These are phyloP conservation scores for Trametes meyenii DNA, from an alignment of 768 basidiomycete genomes.

Conservation along the genomic window DNA sequence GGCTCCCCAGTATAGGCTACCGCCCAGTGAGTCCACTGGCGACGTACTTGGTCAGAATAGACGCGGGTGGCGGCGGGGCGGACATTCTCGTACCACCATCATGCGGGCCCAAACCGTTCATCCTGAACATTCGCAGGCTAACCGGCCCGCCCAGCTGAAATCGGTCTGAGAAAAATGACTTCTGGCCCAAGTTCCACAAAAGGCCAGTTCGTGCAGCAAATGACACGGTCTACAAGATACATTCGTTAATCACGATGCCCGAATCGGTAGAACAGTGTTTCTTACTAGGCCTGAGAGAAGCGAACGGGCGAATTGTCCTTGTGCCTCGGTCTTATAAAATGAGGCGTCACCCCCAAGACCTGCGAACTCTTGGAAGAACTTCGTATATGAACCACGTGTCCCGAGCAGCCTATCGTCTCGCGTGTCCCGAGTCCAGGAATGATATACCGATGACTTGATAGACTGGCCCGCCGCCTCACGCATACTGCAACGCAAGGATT, in stretches of 20 bases:
- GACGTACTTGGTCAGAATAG: too few species aligned
- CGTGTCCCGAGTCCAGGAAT: constrained; percentile 75
- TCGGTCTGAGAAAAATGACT: constrained; percentile 75
- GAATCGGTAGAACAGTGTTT: constrained; percentile 7
- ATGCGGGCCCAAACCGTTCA: constrained; percentile 75
- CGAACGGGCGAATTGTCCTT: constrained; percentile 62
- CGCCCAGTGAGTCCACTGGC: constrained; percentile 82
- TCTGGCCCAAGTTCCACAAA: constrained; percentile 60
- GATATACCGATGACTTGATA: constrained; percentile 81
- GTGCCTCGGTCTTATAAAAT: constrained; percentile 74
- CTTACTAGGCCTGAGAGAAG: constrained; percentile 63
- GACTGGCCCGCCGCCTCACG: constrained; percentile 82
- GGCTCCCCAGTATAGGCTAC: constrained; percentile 78
- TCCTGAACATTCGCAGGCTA: constrained; percentile 76
- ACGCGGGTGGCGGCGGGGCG: background rate
- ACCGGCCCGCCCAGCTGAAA: constrained; percentile 94
- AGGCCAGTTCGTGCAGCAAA: constrained; percentile 73
- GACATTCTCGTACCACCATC: constrained; percentile 59
- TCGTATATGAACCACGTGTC: constrained; percentile 63
- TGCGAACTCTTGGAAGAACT: constrained; percentile 69
- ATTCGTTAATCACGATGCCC: constrained; percentile 3
- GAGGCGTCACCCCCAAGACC: constrained; percentile 81
- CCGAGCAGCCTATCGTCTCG: constrained; percentile 70
- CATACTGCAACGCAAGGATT: constrained; percentile 50
- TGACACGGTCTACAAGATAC: constrained; percentile 61